Evolutionary conservation across 148 eudicot genomes (phyloP).

Genomic region (Vaccinium vitisidaea): DNA sequence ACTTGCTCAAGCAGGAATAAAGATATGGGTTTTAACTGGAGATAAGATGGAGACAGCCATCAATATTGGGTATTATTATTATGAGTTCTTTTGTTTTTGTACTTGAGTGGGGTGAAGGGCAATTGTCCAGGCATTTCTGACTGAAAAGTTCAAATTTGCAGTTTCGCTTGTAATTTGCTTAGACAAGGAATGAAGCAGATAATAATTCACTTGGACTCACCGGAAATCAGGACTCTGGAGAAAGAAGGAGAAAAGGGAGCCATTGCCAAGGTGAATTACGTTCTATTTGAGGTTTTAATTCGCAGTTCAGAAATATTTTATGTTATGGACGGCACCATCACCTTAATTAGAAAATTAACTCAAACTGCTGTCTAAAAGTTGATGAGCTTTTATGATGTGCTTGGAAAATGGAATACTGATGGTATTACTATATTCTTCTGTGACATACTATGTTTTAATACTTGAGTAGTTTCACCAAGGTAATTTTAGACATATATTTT

Average conservation of each 20-base stretch:
- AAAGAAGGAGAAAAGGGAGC: not conserved
- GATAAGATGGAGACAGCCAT: slow-evolving; percentile 99
- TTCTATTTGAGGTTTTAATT: slow-evolving; percentile 1
- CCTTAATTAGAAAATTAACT: not conserved
- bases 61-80: slow-evolving; percentile 76
- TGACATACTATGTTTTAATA: not conserved
- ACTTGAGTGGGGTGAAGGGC: not conserved
- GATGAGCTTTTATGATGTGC: not conserved
- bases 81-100: not conserved
- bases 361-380: not conserved
- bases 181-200: slow-evolving; percentile 8
- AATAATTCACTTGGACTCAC: not conserved
- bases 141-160: not conserved
- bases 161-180: not conserved
- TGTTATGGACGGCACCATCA: not conserved
- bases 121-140: slow-evolving; percentile 22
- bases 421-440: not conserved
- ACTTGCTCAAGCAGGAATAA: slow-evolving; percentile 99
- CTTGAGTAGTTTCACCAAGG: not conserved
- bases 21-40: slow-evolving; percentile 99
- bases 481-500: not conserved
- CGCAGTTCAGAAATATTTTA: not conserved
- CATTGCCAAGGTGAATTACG: slow-evolving; percentile 41
- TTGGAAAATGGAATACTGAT: not conserved
- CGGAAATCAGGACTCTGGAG: not conserved